Conservation (phyloP, 768 basidiomycete genomes). For the Hericium alpestre region DNA sequence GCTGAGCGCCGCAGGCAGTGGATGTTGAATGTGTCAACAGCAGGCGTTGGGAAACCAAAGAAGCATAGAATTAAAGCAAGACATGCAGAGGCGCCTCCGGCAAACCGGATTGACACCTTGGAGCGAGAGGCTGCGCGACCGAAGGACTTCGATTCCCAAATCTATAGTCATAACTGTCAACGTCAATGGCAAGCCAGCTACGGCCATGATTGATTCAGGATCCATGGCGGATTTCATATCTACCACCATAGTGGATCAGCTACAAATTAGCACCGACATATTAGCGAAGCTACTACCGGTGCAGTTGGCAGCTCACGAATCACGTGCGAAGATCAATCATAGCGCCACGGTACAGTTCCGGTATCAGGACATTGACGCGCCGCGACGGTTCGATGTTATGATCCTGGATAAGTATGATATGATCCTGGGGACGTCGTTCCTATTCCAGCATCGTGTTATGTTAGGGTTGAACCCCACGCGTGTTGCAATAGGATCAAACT, state of each 20-base stretch:
- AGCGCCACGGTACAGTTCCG: background rate
- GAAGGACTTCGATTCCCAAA: too few relatives aligned
- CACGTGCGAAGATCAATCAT: background rate
- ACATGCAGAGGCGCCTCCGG: too few relatives aligned
- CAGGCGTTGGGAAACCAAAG: too few relatives aligned
- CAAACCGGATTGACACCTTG: too few relatives aligned
- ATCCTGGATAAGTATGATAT: background rate
- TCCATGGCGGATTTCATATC: background rate
- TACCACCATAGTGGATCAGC: background rate
- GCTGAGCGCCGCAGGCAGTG: too few relatives aligned
- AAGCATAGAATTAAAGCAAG: too few relatives aligned
- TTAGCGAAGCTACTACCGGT: background rate
- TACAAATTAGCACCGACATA: background rate
- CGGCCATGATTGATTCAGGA: background rate
- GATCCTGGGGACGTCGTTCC: background rate
- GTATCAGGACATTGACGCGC: slow-evolving; percentile 14
- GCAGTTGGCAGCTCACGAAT: background rate
- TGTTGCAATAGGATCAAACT: background rate
- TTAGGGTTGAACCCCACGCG: background rate
- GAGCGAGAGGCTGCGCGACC: too few relatives aligned
- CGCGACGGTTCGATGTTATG: background rate
- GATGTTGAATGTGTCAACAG: too few relatives aligned
- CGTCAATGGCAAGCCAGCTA: background rate
- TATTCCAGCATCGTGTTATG: background rate
- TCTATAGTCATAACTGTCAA: background rate